Conservation (phyloP, 192 early-diverging fungal species). For the Coemansia sp. region DNA sequence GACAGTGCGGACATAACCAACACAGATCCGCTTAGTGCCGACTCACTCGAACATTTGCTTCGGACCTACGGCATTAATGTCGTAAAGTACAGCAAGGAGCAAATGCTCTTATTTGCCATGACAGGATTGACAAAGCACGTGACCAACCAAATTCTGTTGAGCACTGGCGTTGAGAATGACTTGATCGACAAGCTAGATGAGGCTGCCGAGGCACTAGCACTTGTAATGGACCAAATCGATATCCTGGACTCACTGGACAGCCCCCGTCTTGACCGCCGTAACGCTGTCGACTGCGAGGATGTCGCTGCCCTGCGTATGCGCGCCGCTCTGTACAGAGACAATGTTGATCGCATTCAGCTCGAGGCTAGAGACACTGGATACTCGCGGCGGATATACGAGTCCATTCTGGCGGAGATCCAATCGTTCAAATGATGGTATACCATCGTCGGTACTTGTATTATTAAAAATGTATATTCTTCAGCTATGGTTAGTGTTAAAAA, state of each 20-base stretch:
- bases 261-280: neutral
- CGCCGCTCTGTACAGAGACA: constrained; percentile 1
- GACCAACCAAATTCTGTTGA: constrained; percentile 44
- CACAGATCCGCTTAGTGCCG: constrained; percentile 8
- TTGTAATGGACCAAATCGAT: constrained; percentile 13
- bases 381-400: constrained; percentile 42
- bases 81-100: constrained; percentile 52
- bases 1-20: constrained; percentile 1
- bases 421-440: neutral
- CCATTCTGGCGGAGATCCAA: constrained; percentile 35
- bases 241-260: constrained; percentile 17
- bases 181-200: constrained; percentile 35
- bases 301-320: neutral
- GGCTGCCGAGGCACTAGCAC: constrained; percentile 10
- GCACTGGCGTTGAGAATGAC: constrained; percentile 53
- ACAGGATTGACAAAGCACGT: constrained; percentile 45
- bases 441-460: constrained; percentile 6
- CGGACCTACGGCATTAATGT: constrained; percentile 16
- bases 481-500: neutral
- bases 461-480: neutral
- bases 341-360: constrained; percentile 5
- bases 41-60: constrained; percentile 10
- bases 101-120: constrained; percentile 35
- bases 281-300: neutral
- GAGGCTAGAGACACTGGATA: constrained; percentile 28